Base-by-base conservation (phyloP, 1,139 yeast species). In the Spathaspora sp. region DNA sequence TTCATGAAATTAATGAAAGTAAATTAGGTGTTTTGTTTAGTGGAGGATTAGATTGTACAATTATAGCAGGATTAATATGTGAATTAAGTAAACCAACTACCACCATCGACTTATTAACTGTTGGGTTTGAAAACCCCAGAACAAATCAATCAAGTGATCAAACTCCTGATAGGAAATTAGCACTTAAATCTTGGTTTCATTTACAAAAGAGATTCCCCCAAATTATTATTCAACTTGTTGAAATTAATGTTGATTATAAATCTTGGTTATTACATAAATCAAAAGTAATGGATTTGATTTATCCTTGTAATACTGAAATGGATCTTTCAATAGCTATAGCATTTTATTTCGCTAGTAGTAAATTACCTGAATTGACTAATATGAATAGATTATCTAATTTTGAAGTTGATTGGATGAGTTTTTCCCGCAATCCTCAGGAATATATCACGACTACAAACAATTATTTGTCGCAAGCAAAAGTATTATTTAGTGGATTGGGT, bases 311-410 rank as follows among this genome's bases (percentile, higher is more conserved):
- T 45, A 90, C 97, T 0, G 98, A 90, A 52, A 95, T 93, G 98
- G 99, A 93, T 63, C 67, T 89, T 33, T 87, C 96, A 1, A 93
- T 93, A 46, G 97, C 97, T 0, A 81, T 90, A 51, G 99, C 99
- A 0, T 93, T 93, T 60, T 90, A 86, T 61, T 93, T 91, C 70
- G 97, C 98, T 0, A 77, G 96, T 2, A 44, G 46, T 8, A 43
- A 18, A 2, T 8, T 51, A 15, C 49, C 51, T 6, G 42, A 47
- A 7, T 26, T 51, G 8, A 58, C 64, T 5, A 82, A 82, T 0
- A 56, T 54, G 10, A 47, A 52, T 7, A 51, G 49, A 15, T 58
- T 67, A 1, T 42, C 25, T 0, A 51, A 58, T 38, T 13, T 23
- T 13, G 40, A 38, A 6, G 48, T 60, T 2, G 42, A 46, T 2